Evolutionary conservation across 2,329 filamentous ascomycete genomes (phyloP), one percentile per base, ranked within the genome.

Genomic region (Aspergillus arachidicola): DNA sequence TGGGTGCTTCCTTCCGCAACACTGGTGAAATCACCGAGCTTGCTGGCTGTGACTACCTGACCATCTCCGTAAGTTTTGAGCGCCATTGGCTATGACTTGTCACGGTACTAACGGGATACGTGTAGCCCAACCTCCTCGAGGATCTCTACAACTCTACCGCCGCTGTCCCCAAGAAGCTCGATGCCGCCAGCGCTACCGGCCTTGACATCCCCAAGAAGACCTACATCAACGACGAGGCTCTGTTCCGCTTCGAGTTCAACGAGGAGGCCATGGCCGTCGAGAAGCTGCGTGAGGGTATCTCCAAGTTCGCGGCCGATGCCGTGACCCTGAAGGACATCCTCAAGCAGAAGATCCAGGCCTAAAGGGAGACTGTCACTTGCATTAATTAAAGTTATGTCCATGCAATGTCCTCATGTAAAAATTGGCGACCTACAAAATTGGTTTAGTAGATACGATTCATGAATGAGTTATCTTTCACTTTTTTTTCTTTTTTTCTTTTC

Each of bases 191-290:
- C 63, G 93, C 94, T 65, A 65, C 80, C 70, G 79, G 83, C 62
- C 87, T 95, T 70, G 82, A 95, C 82, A 87, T 99, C 71, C 83
- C 91, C 85, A 96, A 93, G 91, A 92, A 91, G 86, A 84, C 84
- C 63, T 99, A 97, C 88, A 90, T 99, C 82, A 88, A 90, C 78
- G 85, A 95, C 82, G 95, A 99, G 88, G 75, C 93, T 59, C 77
- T 82, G 57, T 99, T 98, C 94, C 93, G 95, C 81, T 99, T 97
- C 86, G 91, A 94, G 83, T 97, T 99, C 89, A 99, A 99, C 87
- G 95, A 99, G 87, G 93, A 99, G 78, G 91, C 94, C 81, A 99
- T 99, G 95, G 95, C 92, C 68, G 93, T 96, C 71, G 94, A 98
- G 90, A 99, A 99, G 91, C 89, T 99, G 74, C 92, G 94, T 67